A percentile compares a stretch with the other conserved stretches of the same genome.
Evolutionary conservation across 768 basidiomycete genomes (phyloP).

Genomic region (Russula sp.): DNA sequence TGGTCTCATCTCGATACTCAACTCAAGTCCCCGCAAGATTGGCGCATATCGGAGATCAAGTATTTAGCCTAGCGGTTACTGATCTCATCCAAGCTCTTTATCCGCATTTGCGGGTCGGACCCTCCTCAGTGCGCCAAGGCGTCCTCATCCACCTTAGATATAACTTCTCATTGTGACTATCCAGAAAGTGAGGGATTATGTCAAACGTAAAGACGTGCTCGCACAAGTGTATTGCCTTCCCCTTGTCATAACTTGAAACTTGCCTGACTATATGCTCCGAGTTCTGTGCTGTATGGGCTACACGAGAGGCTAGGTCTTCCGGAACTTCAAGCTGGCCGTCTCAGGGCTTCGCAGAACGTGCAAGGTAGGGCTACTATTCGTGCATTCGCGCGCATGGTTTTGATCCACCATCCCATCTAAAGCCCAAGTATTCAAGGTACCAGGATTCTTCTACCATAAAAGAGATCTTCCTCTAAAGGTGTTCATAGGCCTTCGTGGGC

Average conservation of each 20-base stretch:
- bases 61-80: conserved; percentile 5
- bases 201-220: neutral
- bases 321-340: neutral
- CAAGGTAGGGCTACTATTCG: neutral
- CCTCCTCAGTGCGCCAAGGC: conserved; percentile 8
- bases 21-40: neutral
- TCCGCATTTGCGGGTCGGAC: conserved; percentile 5
- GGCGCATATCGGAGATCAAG: conserved; percentile 12
- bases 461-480: neutral
- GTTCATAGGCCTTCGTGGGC: conserved; percentile 14
- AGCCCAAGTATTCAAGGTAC: conserved; percentile 20
- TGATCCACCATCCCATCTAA: neutral
- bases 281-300: conserved; percentile 3
- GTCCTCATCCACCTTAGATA: neutral
- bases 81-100: conserved; percentile 7
- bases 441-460: neutral
- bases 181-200: conserved; percentile 10
- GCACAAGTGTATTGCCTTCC: conserved; percentile 3
- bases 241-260: neutral
- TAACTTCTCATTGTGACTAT: neutral
- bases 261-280: neutral
- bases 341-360: neutral
- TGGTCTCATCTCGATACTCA: neutral
- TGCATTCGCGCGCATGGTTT: neutral
- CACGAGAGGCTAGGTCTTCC: neutral